Evolutionary conservation across 148 eudicot genomes (phyloP), one percentile per base, ranked within the genome.

Genomic region (Beta vulgaris): DNA sequence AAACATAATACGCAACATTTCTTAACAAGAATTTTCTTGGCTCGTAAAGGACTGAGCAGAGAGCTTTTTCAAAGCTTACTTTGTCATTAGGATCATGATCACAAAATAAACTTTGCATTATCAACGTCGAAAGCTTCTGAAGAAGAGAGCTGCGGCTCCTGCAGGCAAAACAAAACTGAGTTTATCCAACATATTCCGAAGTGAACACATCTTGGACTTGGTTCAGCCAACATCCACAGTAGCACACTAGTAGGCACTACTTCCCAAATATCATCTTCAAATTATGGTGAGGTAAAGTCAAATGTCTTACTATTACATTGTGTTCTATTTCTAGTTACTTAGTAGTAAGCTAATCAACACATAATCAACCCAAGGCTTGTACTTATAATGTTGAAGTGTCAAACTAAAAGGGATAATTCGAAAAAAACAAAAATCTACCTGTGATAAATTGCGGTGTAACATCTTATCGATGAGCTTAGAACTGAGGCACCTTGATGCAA

Each of bases 111-210:
- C 65, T n/a, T 54, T 6, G 84, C 75, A 19, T 31, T 66, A 7
- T 78, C 49, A 4, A 81, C 68, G 55, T 87, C 83, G 34, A 87
- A 83, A 10, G 25, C 36, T 12, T 85, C 73, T 7, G 90, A 84
- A 76, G 87, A 85, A 11, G 86, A 87, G 54, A 87, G 74, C 53
- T 80, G 84, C 6, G 84, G 85, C 60, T 80, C 86, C 90, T 87
- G 87, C 82, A 82, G 7, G 59, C n/a, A 6, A 16, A 26, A 36
- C 63, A 12, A 58, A 64, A 48, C 31, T 35, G 31, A 66, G 60
- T 2, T 18, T 7, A 31, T 37, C 28, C 25, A 37, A 2, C 6
- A 29, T 40, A 35, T 62, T 34, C 23, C 3, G 11, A 32, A 49
- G 12, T 25, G 19, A 42, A 9, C 9, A 60, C 6, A 31, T 6